Evolutionary conservation across 1,284 basidiomycete species (phyloP).

Genomic region (Tilletia walkeri): DNA sequence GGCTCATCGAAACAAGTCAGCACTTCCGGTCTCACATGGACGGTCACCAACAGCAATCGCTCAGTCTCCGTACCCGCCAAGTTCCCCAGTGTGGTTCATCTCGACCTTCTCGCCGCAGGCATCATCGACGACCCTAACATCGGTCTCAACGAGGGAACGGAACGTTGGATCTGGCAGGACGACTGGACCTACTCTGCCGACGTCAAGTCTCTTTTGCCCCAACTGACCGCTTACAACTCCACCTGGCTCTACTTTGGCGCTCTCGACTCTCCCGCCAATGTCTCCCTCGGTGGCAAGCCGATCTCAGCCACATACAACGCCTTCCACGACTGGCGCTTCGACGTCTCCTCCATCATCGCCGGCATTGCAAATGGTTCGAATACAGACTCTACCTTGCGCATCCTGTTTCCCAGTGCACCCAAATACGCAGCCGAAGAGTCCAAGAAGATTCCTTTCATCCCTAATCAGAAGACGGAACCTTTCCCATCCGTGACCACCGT

Average conservation of each 20-base stretch:
- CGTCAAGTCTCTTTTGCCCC: constrained; percentile 58
- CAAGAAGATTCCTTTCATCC: constrained; percentile 26
- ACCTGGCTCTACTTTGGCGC: constrained; percentile 65
- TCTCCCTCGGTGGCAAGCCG: constrained; percentile 62
- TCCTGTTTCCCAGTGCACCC: constrained; percentile 28
- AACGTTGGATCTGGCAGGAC: constrained; percentile 65
- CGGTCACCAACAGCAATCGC: constrained; percentile 63
- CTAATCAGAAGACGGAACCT: constrained; percentile 23
- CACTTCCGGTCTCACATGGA: constrained; percentile 60
- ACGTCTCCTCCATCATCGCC: constrained; percentile 36
- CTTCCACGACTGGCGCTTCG: constrained; percentile 64
- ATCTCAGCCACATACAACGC: constrained; percentile 66
- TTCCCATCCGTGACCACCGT: constrained; percentile 2
- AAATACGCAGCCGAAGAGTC: constrained; percentile 26
- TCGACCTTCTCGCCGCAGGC: constrained; percentile 63
- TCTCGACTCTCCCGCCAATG: constrained; percentile 65
- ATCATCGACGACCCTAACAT: constrained; percentile 64
- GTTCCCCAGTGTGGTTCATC: constrained; percentile 63
- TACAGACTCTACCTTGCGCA: constrained; percentile 22
- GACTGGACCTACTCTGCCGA: constrained; percentile 68
- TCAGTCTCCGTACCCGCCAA: constrained; percentile 63
- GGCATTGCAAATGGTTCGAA: not conserved
- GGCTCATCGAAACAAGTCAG: not conserved
- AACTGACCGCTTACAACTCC: constrained; percentile 42
- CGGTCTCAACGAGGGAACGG: constrained; percentile 64